A percentile compares a stretch with the other conserved stretches of the same genome.
These are phyloP conservation scores for Astragalus membranaceus DNA, from an alignment of 306 rosid species.

Conservation along the genomic window DNA sequence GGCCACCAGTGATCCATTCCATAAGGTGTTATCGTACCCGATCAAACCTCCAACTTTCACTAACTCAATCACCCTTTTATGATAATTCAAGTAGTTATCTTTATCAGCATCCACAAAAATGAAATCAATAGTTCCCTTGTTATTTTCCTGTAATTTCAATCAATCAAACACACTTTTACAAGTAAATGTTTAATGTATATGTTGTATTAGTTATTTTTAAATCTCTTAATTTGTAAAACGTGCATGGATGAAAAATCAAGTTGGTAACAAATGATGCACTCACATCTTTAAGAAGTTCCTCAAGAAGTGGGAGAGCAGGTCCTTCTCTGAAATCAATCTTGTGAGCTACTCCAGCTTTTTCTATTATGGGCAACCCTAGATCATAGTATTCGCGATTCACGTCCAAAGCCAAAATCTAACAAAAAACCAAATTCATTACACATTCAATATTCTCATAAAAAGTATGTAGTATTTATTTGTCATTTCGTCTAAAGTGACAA, in stretches of 20 bases:
- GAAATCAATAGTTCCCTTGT: conserved; percentile 56
- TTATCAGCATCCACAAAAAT: conserved; percentile 86
- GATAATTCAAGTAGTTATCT: conserved; percentile 80
- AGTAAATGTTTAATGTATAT: no score
- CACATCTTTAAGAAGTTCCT: conserved; percentile 56
- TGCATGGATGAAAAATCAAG: not conserved
- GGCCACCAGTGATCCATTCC: conserved; percentile 74
- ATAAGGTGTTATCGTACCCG: conserved; percentile 85
- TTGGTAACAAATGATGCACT: not conserved
- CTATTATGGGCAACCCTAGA: conserved; percentile 61
- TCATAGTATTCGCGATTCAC: conserved; percentile 72
- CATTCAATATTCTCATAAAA: no score
- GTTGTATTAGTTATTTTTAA: not conserved
- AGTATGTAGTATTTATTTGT: no score
- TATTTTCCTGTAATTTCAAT: conserved; percentile 59
- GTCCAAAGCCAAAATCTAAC: conserved; percentile 85
- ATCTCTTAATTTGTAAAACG: not conserved
- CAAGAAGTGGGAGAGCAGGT: conserved; percentile 80
- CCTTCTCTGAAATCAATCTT: conserved; percentile 89
- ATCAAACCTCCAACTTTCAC: conserved; percentile 78
- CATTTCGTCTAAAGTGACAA: no score
- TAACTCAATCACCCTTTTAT: conserved; percentile 63
- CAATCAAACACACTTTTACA: not conserved
- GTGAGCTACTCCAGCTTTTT: conserved; percentile 75
- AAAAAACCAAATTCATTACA: not conserved